Evolutionary conservation across 371 early-diverging fungal species (phyloP).

Genomic region (Modicella reniformis): DNA sequence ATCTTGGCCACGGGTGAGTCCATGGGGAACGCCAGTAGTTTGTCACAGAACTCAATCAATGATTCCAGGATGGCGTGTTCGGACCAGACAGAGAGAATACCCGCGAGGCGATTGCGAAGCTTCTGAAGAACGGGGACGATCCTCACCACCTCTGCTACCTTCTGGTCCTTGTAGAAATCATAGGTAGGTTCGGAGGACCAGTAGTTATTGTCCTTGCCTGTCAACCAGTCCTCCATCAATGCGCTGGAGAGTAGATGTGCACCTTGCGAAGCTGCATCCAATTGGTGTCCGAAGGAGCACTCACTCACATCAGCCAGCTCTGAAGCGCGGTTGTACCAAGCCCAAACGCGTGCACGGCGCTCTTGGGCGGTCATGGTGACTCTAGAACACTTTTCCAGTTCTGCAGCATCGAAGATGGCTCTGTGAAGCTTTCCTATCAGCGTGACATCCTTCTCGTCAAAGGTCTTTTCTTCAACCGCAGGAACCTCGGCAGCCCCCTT

Average conservation of each 20-base stretch:
- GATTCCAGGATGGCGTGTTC: slow-evolving; percentile 90
- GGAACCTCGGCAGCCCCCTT: slow-evolving; percentile 37
- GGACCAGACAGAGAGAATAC: slow-evolving; percentile 84
- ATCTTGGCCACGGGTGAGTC: slow-evolving; percentile 90
- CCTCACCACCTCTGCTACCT: slow-evolving; percentile 76
- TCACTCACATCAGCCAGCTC: slow-evolving; percentile 50
- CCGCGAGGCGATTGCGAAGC: slow-evolving; percentile 71
- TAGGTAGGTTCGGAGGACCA: slow-evolving; percentile 65
- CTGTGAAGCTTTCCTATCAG: slow-evolving; percentile 60
- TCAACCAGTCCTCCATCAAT: slow-evolving; percentile 56
- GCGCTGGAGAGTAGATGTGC: slow-evolving; percentile 52
- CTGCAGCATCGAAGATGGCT: slow-evolving; percentile 30
- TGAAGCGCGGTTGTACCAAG: slow-evolving; percentile 46
- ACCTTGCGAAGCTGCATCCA: slow-evolving; percentile 48
- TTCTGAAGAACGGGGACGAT: slow-evolving; percentile 72
- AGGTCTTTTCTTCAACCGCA: slow-evolving; percentile 64
- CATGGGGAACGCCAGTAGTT: slow-evolving; percentile 81
- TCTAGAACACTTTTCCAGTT: slow-evolving; percentile 36
- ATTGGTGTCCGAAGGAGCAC: slow-evolving; percentile 49
- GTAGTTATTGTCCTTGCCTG: slow-evolving; percentile 50
- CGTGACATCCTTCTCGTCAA: slow-evolving; percentile 65
- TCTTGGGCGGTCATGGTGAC: slow-evolving; percentile 32
- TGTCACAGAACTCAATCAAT: slow-evolving; percentile 71
- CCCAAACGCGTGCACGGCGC: slow-evolving; percentile 42
- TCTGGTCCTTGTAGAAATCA: slow-evolving; percentile 90